Evolutionary conservation across 2,329 filamentous ascomycete genomes (phyloP).

Genomic region (Exophiala lecanii-corni): DNA sequence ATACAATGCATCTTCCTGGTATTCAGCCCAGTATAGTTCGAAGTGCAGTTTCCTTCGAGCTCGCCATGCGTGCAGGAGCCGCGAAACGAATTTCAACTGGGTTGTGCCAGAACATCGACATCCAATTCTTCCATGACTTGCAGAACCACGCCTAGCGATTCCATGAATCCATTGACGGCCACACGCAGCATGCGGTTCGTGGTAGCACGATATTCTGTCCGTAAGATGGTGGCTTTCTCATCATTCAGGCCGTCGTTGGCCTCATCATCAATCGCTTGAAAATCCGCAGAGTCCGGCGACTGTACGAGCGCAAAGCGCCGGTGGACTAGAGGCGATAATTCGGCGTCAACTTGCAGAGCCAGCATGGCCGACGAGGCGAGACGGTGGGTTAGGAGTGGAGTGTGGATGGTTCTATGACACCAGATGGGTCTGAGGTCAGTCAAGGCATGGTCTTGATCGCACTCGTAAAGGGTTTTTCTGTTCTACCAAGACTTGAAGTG

Average conservation of each 20-base stretch:
- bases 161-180: conserved; percentile 93
- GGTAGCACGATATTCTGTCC: conserved; percentile 75
- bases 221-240: conserved; percentile 53
- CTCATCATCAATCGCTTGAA: conserved; percentile 22
- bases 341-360: conserved; percentile 77
- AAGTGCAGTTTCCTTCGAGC: too few species aligned
- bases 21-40: too few species aligned
- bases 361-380: conserved; percentile 71
- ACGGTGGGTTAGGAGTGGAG: conserved; percentile 76
- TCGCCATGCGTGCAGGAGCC: too few species aligned
- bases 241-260: conserved; percentile 26
- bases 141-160: conserved; percentile 76
- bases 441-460: too few species aligned
- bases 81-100: too few species aligned
- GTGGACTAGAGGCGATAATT: conserved; percentile 78
- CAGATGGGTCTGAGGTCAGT: too few species aligned
- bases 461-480: too few species aligned
- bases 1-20: too few species aligned
- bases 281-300: conserved; percentile 14
- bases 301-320: conserved; percentile 60
- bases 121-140: conserved; percentile 90
- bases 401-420: conserved; percentile 63
- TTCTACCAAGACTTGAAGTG: conserved; percentile 4
- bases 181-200: conserved; percentile 97
- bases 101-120: conserved; percentile 67